Conservation (phyloP, 768 basidiomycete species). For the Clathrus columnatus region DNA sequence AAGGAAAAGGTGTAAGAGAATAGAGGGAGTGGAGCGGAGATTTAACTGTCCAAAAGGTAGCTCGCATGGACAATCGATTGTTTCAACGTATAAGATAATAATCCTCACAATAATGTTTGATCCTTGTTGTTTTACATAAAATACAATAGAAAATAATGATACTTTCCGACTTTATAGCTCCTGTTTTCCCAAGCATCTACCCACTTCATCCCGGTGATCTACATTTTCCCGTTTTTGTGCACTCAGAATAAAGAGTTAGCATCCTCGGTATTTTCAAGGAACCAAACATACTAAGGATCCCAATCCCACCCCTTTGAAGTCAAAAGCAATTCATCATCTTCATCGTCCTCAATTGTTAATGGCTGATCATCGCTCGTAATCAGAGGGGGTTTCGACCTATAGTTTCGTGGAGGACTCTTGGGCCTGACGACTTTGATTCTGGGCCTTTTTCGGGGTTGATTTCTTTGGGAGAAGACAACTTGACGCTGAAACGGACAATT, state of each 20-base stretch:
- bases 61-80: no score
- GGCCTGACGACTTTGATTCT: background rate
- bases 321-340: constrained; percentile 11
- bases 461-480: background rate
- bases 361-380: constrained; percentile 1
- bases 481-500: background rate
- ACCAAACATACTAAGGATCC: constrained; percentile 9
- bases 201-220: no score
- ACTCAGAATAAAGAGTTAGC: background rate
- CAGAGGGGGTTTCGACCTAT: background rate
- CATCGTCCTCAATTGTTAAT: background rate
- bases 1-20: background rate
- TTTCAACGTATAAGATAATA: no score
- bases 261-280: background rate
- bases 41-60: no score
- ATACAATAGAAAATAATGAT: background rate
- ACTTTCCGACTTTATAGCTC: background rate
- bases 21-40: background rate
- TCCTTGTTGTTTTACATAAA: background rate
- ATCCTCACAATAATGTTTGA: background rate
- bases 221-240: no score
- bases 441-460: background rate
- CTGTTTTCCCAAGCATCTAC: background rate
- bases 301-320: constrained; percentile 14
- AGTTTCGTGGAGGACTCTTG: background rate